phyloP scores from a whole-genome alignment of 345 rosid genomes.

The Aegle marmelos region DNA sequence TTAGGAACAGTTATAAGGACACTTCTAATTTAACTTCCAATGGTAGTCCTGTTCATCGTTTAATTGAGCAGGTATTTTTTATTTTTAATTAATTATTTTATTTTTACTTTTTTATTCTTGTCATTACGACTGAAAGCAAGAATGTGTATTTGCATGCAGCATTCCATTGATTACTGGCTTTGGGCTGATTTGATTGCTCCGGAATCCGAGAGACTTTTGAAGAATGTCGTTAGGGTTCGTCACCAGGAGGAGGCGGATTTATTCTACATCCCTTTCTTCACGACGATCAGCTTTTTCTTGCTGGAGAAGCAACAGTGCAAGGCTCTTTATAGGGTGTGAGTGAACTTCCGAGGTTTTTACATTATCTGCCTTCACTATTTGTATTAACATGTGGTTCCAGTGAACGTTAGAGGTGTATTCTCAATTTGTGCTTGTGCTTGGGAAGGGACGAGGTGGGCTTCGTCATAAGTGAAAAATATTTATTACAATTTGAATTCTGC shows the following conservation, averaged over 20 bases:
- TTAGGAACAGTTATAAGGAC: constrained; percentile 60
- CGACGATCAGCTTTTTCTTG: constrained; percentile 90
- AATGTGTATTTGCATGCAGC: constrained; percentile 41
- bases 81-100: neutral
- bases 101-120: neutral
- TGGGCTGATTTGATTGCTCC: constrained; percentile 92
- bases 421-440: neutral
- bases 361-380: constrained; percentile 2
- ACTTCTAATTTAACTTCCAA: constrained; percentile 88
- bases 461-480: neutral
- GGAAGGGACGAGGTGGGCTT: neutral
- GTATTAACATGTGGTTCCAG: too few relatives aligned
- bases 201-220: constrained; percentile 68
- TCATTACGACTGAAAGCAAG: neutral
- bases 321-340: constrained; percentile 99
- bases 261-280: constrained; percentile 85
- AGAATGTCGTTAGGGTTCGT: constrained; percentile 73
- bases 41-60: constrained; percentile 96
- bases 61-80: constrained; percentile 70
- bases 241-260: constrained; percentile 83
- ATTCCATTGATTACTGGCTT: constrained; percentile 93
- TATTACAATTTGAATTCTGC: neutral
- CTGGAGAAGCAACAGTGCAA: constrained; percentile 95
- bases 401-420: neutral
- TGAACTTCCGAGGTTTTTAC: constrained; percentile 42